A percentile compares a stretch with the other conserved stretches of the same genome.
phyloP scores from a whole-genome alignment of 2,329 filamentous ascomycete species.

The Aureobasidium sp. region DNA sequence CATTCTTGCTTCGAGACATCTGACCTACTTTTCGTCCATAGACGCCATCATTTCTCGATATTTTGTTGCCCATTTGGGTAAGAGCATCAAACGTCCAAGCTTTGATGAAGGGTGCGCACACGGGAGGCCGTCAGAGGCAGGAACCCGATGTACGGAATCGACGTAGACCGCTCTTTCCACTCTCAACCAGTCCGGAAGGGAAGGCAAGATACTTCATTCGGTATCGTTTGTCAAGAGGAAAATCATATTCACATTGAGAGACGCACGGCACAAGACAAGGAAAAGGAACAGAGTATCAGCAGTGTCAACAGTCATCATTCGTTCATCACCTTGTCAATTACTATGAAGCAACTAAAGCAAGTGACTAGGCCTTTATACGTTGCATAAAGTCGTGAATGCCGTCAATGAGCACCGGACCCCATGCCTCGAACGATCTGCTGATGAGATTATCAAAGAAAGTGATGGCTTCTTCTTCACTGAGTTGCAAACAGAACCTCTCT shows the following conservation, averaged over 20 bases:
- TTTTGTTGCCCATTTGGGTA: not conserved
- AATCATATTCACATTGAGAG: not conserved
- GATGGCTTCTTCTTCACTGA: conserved; percentile 87
- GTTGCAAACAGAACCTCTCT: conserved; percentile 86
- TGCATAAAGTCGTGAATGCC: conserved; percentile 59
- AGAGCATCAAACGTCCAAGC: not conserved
- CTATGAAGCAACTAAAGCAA: not conserved
- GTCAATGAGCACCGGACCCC: conserved; percentile 92
- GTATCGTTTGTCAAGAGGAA: not conserved
- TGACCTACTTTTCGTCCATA: not conserved
- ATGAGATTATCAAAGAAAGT: conserved; percentile 82
- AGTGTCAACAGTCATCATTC: not conserved
- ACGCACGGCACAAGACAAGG: not conserved
- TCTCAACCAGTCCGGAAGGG: too few relatives aligned
- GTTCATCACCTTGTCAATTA: not conserved
- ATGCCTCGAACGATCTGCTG: conserved; percentile 80
- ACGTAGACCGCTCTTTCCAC: not conserved
- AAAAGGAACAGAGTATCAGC: too few relatives aligned
- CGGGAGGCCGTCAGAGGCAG: not conserved
- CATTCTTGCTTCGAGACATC: not conserved
- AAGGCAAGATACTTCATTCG: not conserved
- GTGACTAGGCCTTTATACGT: not conserved
- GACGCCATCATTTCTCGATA: not conserved
- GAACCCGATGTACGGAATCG: not conserved
- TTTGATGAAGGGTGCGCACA: not conserved